Evolutionary conservation across 352 stramenopile species (phyloP), one percentile per base, ranked within the genome.

Genomic region (Phytophthora syringae): DNA sequence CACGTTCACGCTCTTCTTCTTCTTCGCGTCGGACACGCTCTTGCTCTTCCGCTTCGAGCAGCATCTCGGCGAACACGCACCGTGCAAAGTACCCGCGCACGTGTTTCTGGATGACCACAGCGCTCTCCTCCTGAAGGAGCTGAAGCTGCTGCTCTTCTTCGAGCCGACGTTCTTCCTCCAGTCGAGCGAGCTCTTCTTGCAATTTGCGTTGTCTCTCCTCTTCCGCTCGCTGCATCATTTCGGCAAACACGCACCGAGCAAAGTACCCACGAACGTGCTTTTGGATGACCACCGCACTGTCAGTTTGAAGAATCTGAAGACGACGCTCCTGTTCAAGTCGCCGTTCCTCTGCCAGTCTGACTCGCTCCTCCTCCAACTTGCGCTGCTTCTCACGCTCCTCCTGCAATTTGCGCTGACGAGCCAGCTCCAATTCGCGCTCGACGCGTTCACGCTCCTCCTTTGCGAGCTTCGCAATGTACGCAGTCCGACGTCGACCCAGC

Each of bases 41-140:
- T 61, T 80, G 61, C 11, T 84, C 62, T 28, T 76, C 70, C 1
- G 76, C 76, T 28, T 83, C 49, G 12, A 72, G 67, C 20, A 72
- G 15, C 59, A 88, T 67, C 11, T 74, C 63, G 9, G 63, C 67
- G 47, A 80, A 79, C 15, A 71, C 43, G 24, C 72, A 79, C 1
- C 79, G 77, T 12, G 64, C 75, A 55, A 80, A 82, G 60, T 82
- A 86, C 11, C 80, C 79, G 10, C 76, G 78, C 9, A 80, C 68
- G 15, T 80, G 52, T 18, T 27, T 59, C 43, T 91, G 80, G 28
- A 91, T 87, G 18, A 71, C 16, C 4, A 83, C 18, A 10, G 80
- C 78, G 18, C 76, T 82, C 15, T 67, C 39, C 27, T 86, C 62
- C 20, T 55, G 60, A 5, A 73, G 21, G 0, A 70, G 24, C 20